These are phyloP conservation scores for Phaeodactylum tricornutum DNA, from an alignment of 108 stramenopile species.

Conservation along the genomic window DNA sequence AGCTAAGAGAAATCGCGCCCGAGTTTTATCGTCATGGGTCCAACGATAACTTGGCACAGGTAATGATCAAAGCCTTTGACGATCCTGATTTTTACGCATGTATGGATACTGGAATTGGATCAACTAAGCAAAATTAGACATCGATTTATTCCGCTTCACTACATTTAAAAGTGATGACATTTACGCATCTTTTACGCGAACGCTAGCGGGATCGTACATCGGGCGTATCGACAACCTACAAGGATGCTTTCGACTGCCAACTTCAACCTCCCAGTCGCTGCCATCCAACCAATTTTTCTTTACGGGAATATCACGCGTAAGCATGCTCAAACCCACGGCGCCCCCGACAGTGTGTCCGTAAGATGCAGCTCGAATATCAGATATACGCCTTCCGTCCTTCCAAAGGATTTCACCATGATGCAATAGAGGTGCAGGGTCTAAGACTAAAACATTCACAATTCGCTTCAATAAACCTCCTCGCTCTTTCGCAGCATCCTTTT, in stretches of 20 bases:
- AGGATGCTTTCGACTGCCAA: constrained; percentile 31
- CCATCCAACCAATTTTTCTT: constrained; percentile 28
- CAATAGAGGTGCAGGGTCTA: constrained; percentile 30
- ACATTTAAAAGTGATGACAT: too few species aligned
- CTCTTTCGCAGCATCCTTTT: constrained; percentile 18
- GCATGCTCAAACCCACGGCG: constrained; percentile 59
- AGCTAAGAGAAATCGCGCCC: constrained; percentile 55
- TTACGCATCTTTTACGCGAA: constrained; percentile 1
- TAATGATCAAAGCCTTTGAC: constrained; percentile 53
- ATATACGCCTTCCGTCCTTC: constrained; percentile 47
- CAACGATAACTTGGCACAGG: constrained; percentile 35
- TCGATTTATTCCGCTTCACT: too few species aligned
- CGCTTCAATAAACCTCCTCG: constrained; percentile 32
- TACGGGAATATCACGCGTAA: constrained; percentile 19
- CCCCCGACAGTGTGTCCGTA: constrained; percentile 63
- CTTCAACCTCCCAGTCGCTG: constrained; percentile 52
- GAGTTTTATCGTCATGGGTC: constrained; percentile 49
- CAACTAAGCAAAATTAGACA: too few species aligned
- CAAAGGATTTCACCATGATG: constrained; percentile 64
- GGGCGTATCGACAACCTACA: constrained; percentile 35
- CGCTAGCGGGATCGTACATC: constrained; percentile 59
- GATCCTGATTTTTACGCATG: constrained; percentile 73
- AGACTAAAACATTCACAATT: constrained; percentile 33
- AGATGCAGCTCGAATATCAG: constrained; percentile 52
- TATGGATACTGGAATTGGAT: too few species aligned